Conservation (phyloP, 371 early-diverging fungal species). For the Apophysomyces ossiformis region DNA sequence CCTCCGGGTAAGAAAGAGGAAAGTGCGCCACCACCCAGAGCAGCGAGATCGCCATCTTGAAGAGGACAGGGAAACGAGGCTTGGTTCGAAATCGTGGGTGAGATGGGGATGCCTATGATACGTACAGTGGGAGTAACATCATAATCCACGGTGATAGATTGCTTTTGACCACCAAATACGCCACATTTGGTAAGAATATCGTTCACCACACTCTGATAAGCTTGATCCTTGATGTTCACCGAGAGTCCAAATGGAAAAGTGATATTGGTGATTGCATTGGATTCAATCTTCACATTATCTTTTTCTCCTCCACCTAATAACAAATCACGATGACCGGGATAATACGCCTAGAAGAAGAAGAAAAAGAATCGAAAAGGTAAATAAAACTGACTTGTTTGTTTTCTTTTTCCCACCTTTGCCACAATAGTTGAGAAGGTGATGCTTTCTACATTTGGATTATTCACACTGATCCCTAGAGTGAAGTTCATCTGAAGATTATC, state of each 20-base stretch:
- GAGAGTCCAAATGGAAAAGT: constrained; percentile 52
- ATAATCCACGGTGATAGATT: constrained; percentile 51
- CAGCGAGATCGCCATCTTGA: not conserved
- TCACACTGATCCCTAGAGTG: constrained; percentile 45
- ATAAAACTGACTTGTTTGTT: not conserved
- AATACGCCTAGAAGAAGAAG: constrained; percentile 51
- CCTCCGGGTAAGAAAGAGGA: not conserved
- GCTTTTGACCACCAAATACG: constrained; percentile 28
- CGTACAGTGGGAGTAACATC: constrained; percentile 42
- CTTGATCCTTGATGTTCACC: constrained; percentile 35
- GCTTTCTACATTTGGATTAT: constrained; percentile 60
- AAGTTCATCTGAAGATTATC: constrained; percentile 30
- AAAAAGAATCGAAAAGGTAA: not conserved
- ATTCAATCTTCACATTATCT: constrained; percentile 46
- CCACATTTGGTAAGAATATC: constrained; percentile 59
- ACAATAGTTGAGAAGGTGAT: constrained; percentile 56
- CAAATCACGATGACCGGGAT: constrained; percentile 48
- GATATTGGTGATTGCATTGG: constrained; percentile 43
- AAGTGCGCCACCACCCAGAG: not conserved
- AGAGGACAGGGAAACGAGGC: constrained; percentile 38
- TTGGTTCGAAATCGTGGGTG: constrained; percentile 43
- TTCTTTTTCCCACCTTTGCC: constrained; percentile 51
- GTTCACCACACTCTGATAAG: constrained; percentile 43
- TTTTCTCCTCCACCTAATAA: constrained; percentile 57
- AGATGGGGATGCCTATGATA: constrained; percentile 47